Evolutionary conservation across 306 rosid species (phyloP).

Genomic region (Pyrus communis): DNA sequence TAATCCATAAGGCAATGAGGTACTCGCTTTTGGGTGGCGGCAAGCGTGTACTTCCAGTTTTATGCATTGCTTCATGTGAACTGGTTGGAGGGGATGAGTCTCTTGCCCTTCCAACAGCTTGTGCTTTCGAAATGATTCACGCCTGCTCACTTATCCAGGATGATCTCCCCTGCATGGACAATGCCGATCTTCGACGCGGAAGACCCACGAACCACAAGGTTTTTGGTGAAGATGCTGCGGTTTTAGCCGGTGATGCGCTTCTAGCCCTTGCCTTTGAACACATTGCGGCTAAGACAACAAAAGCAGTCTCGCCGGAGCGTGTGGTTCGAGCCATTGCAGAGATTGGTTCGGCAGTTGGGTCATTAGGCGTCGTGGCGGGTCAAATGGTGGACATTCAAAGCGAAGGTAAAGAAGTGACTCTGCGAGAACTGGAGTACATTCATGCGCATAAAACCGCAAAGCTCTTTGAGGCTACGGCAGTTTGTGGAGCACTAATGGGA

Average conservation of each 20-base stretch:
- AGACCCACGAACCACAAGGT: constrained; percentile 22
- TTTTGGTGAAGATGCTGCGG: constrained; percentile 23
- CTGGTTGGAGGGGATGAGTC: constrained; percentile 33
- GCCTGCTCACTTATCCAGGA: constrained; percentile 26
- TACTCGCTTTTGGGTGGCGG: constrained; percentile 20
- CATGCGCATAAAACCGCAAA: constrained; percentile 27
- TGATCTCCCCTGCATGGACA: constrained; percentile 39
- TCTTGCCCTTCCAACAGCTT: constrained; percentile 21
- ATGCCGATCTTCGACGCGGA: constrained; percentile 21
- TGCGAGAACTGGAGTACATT: constrained; percentile 25
- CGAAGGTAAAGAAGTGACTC: constrained; percentile 15
- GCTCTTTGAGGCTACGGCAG: constrained; percentile 26
- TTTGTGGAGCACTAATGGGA: constrained; percentile 28
- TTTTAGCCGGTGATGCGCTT: constrained; percentile 27
- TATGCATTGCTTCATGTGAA: constrained; percentile 31
- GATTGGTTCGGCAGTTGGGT: constrained; percentile 30
- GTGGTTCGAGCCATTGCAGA: constrained; percentile 17
- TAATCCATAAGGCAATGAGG: constrained; percentile 26
- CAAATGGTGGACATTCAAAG: constrained; percentile 22
- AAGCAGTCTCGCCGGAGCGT: neutral
- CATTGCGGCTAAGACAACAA: constrained; percentile 15
- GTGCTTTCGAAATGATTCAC: constrained; percentile 30
- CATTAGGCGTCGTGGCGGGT: constrained; percentile 28
- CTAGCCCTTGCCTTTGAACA: constrained; percentile 24
- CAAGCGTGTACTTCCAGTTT: constrained; percentile 21